Evolutionary conservation across 164 flowering plant species (phyloP), one percentile per base, ranked within the genome.

Genomic region (Nelumbo lutea): DNA sequence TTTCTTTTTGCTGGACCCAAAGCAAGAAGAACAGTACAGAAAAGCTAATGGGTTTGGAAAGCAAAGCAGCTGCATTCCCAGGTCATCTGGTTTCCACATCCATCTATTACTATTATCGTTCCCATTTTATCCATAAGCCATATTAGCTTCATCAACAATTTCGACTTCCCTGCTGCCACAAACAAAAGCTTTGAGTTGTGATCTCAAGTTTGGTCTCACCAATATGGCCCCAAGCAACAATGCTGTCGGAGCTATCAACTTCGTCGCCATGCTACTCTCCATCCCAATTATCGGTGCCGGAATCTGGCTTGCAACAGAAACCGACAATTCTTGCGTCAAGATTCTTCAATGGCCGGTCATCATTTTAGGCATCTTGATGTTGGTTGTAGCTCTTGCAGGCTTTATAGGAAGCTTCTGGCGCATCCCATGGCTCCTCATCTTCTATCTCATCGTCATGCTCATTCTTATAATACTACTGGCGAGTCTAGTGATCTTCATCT

Each of bases 341-440:
- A 76, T 90, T 61, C 77, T 95, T 3, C 97, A 90, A 77, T 92
- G 97, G 98, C 98, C 98, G 0, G 89, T 95, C 42, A 88, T 95
- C 27, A 83, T 92, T 42, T 41, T 90, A 6, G 98, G 97, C 39
- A 70, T 90, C 6, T 64, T 91, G 70, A 75, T 90, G 68, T 74
- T 94, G 56, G 69, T 85, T 0, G 91, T 82, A 11, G 95, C 86
- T 0, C 45, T 91, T 0, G 87, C 89, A 6, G 97, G 98, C 1
- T 85, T 92, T 42, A 71, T 92, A 0, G 97, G 97, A 2, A 97
- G 76, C 2, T 90, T 91, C 59, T 87, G 96, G 96, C 76, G 93
- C 42, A 79, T 90, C 47, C 79, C 86, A 0, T 78, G 81, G 83
- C 85, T 95, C 4, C 90, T 95, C 0, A 46, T 90, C 1, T 60